Conservation (phyloP, 192 early-diverging fungal genomes). For the Blastocladiella britannica region DNA sequence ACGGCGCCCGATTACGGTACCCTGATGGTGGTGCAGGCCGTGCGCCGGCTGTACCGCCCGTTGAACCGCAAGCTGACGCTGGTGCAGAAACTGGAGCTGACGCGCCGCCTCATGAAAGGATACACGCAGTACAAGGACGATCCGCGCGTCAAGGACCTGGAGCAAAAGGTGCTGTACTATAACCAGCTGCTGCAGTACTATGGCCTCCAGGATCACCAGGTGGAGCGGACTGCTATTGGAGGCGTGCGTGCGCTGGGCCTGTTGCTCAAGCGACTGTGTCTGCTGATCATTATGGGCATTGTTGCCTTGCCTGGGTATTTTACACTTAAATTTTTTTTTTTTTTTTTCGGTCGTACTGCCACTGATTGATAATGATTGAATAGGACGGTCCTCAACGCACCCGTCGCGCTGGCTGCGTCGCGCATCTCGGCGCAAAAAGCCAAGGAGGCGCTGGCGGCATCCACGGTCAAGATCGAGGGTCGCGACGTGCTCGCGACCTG, state of each 20-base stretch:
- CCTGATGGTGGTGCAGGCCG: conserved; percentile 69
- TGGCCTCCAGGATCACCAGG: conserved; percentile 91
- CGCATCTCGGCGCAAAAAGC: conserved; percentile 24
- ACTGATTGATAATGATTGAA: neutral
- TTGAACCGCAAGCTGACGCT: conserved; percentile 62
- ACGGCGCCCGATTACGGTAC: conserved; percentile 85
- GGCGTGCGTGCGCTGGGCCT: conserved; percentile 39
- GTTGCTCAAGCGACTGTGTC: conserved; percentile 42
- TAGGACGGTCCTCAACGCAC: conserved; percentile 14
- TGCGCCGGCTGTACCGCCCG: conserved; percentile 75
- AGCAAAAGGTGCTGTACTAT: conserved; percentile 55
- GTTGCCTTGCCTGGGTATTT: conserved; percentile 68
- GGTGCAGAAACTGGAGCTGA: conserved; percentile 70
- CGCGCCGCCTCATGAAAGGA: conserved; percentile 66
- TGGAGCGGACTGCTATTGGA: conserved; percentile 52
- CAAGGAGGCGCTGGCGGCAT: conserved; percentile 58
- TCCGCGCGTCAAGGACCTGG: conserved; percentile 57
- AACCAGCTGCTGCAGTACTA: conserved; percentile 76
- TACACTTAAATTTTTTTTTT: conserved; percentile 1
- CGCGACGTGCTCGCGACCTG: conserved; percentile 90
- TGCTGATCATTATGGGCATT: conserved; percentile 49
- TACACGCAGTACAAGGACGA: conserved; percentile 66
- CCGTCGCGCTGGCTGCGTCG: conserved; percentile 19
- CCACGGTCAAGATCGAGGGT: conserved; percentile 83
- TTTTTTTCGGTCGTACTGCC: neutral